A percentile compares a stretch with the other conserved stretches of the same genome.
These are phyloP conservation scores for Penicillium sp. DNA, from an alignment of 2,329 filamentous ascomycete species.

Conservation along the genomic window DNA sequence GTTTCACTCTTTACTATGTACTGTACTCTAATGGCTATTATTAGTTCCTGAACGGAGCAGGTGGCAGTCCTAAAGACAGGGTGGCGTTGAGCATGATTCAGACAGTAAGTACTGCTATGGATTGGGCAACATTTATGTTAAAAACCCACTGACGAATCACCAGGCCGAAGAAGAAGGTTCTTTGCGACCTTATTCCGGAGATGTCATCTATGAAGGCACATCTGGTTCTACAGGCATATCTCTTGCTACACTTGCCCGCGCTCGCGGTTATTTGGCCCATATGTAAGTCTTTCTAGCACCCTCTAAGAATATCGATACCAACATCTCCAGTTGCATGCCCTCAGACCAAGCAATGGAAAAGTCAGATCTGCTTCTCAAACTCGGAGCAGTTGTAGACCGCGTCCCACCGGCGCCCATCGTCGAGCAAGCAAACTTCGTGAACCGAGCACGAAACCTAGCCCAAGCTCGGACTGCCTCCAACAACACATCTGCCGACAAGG, in stretches of 20 bases:
- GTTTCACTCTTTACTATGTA: neutral
- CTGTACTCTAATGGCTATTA: constrained; percentile 14
- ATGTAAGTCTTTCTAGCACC: constrained; percentile 53
- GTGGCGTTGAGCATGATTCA: constrained; percentile 88
- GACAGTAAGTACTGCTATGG: constrained; percentile 36
- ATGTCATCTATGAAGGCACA: constrained; percentile 96
- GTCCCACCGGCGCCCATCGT: constrained; percentile 90
- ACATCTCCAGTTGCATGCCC: constrained; percentile 70
- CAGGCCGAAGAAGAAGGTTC: constrained; percentile 74
- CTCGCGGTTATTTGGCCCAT: constrained; percentile 84
- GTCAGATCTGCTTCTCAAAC: constrained; percentile 77
- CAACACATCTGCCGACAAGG: constrained; percentile 12
- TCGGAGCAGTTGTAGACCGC: constrained; percentile 88
- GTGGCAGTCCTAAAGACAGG: constrained; percentile 89
- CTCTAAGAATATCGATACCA: neutral
- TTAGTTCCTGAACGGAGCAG: constrained; percentile 85
- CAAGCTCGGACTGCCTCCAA: constrained; percentile 60
- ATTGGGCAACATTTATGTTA: no score
- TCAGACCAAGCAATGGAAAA: constrained; percentile 88
- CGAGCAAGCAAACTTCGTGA: constrained; percentile 91
- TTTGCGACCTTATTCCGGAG: constrained; percentile 73
- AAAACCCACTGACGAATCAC: neutral
- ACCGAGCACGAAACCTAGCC: constrained; percentile 76
- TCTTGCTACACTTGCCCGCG: constrained; percentile 80
- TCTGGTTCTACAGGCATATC: constrained; percentile 96